Evolutionary conservation across 148 eudicot genomes (phyloP), one percentile per base, ranked within the genome.

Genomic region (Vaccinium macrocarpon): DNA sequence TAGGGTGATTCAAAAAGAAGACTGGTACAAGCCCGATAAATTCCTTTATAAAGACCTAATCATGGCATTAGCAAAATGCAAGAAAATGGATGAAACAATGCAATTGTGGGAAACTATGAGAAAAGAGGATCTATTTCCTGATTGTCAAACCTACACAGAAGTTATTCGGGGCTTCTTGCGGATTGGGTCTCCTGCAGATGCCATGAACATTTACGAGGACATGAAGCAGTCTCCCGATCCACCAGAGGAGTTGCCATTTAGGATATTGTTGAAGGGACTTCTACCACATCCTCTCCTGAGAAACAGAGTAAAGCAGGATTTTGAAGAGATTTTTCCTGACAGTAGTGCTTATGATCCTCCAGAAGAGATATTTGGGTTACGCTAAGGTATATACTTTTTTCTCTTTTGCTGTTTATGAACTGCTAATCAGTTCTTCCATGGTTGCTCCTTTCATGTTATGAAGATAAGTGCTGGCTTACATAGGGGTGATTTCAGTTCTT

Each of bases 161-260:
- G 92, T 96, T 35, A 94, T 96, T 76, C 89, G 98, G 72, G 99
- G 99, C 13, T 96, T 94, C 85, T 86, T 96, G 88, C 92, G 90
- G 74, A 87, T 89, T 82, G 99, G 98, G 73, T 94, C 98, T 64
- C 99, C 99, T 85, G 95, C 89, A 78, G 97, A 94, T 90, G 99
- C 99, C 29, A 96, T 96, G 98, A 96, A 96, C 87, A 86, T 94
- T 73, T 96, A 90, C n/a, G 99, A 96, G 86, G 98, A 96, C 90
- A 93, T 96, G 99, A 88, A 94, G 87, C 91, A 93, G 77, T 92
- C 95, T 85, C 97, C 98, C 29, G 98, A 94, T 35, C 98, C 95
- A 74, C 99, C 98, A 1, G 99, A 93, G 84, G 97, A 94, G 85
- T 85, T 92, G 83, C 98, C 99, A 16, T 96, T 94, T 84, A 94